Evolutionary conservation across 805 yeast species (phyloP), one percentile per base, ranked within the genome.

Genomic region (Saturnispora galanensis): DNA sequence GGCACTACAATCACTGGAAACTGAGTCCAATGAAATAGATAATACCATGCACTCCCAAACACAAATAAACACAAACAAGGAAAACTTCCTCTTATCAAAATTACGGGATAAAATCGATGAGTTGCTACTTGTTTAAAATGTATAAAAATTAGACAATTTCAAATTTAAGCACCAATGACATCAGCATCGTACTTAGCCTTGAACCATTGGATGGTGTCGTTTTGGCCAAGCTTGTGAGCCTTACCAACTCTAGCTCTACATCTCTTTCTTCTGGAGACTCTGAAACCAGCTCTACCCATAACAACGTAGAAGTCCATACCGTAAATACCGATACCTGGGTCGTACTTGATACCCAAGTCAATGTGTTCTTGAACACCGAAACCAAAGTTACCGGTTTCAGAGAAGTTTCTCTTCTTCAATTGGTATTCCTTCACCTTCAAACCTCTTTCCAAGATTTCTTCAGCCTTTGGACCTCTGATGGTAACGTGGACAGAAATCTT

Each of bases 301-400:
- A 90, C 96, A 69, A 93, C 88, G 89, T 89, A 93, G 87, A 93
- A 93, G 77, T 93, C 98, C 94, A 84, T 93, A 83, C 98, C 98
- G 93, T 90, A 93, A 71, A 93, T 93, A 73, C 97, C 97, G 67
- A 93, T 93, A 68, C 85, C 80, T 74, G 98, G 98, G 75, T 93
- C 98, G 79, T 93, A 93, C 81, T 93, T 93, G 84, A 93, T 93
- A 81, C 98, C 98, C 73, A 93, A 83, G 74, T 93, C 98, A 66
- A 93, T 93, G 82, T 93, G 98, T 81, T 93, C 98, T 63, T 85
- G 84, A 70, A 93, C 82, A 84, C 98, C 98, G 83, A 93, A 93
- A 80, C 98, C 98, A 67, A 93, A 93, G 96, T 93, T 93, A 78
- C 98, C 98, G 67, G 97, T 90, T 65, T 79, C 87, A 66, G 96